Evolutionary conservation across 164 flowering plant genomes (phyloP).

Genomic region (Annona squamosa): DNA sequence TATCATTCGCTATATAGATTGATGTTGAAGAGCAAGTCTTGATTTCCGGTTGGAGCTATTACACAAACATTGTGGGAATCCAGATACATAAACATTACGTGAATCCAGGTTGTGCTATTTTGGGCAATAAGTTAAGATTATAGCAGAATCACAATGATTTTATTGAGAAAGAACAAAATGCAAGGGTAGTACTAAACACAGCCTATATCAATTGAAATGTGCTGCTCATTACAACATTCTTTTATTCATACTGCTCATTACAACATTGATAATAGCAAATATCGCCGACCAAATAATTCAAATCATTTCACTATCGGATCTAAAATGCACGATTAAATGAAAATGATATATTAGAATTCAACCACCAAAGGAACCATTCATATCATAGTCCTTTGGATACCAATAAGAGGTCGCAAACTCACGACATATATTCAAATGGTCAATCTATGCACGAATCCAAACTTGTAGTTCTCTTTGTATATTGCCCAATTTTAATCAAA

Average conservation of each 20-base stretch:
- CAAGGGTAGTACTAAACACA: neutral
- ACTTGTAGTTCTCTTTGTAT: neutral
- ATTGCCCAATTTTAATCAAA: neutral
- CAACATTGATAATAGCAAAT: neutral
- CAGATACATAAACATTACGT: too few relatives aligned
- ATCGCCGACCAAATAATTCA: neutral
- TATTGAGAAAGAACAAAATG: neutral
- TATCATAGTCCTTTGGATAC: neutral
- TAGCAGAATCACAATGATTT: too few relatives aligned
- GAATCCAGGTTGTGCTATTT: too few relatives aligned
- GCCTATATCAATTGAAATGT: neutral
- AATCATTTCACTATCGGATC: neutral
- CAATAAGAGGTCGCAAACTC: neutral
- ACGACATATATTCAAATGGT: neutral
- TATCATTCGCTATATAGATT: too few relatives aligned
- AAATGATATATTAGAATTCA: neutral
- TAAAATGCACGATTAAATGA: neutral
- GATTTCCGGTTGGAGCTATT: too few relatives aligned
- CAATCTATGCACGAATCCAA: neutral
- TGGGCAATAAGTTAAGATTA: too few relatives aligned
- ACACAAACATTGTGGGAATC: too few relatives aligned
- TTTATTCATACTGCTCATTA: neutral
- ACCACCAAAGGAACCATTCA: neutral
- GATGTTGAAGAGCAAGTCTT: too few relatives aligned
- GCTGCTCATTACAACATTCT: neutral